Base-by-base conservation (phyloP, 805 yeast species). In the Suhomyces prunicola region DNA sequence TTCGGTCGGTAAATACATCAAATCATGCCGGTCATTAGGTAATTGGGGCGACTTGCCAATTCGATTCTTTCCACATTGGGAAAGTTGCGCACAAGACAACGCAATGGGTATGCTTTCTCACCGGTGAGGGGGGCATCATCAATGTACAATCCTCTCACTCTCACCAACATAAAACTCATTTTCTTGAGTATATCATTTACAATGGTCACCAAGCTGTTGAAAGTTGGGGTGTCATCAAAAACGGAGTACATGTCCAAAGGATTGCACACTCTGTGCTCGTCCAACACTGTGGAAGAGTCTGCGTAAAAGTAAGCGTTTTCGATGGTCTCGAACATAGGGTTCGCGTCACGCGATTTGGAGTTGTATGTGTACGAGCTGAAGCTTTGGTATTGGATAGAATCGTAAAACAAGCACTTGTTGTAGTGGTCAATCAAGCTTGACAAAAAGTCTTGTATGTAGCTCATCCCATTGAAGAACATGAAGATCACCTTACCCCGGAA, bases 401-500 rank as follows among this genome's bases (percentile, higher is more conserved):
- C 50, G 31, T 33, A 45, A 41, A 55, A 47, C 39, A 33, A 27
- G 31, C 55, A 52, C 29, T 44, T 52, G 50, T 52, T 56, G 50
- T 59, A 62, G 51, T 69, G 66, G 45, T 70, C 74, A 22, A 72
- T 66, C 44, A 66, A 52, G 50, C 67, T 67, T 41, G 67, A 57
- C 31, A 72, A 60, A 23, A 71, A 58, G 17, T 64, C 59, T 52
- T 71, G 76, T 19, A 72, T 61, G 50, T 59, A 70, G 17, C 59
- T 60, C 49, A 72, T 55, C 1, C 74, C 75, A 42, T 71, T 59
- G 57, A 72, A 72, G 41, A 71, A 72, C 76, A 72, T 71, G 47
- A 72, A 71, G 27, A 72, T 50, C 7, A 70, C 66, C 52, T 67
- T 68, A 2, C 72, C 76, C 7, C 56, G 53, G 50, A 66, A 67